Evolutionary conservation across 2,329 filamentous ascomycete genomes (phyloP), one percentile per base, ranked within the genome.

Genomic region (Aspergillus tubingensis): DNA sequence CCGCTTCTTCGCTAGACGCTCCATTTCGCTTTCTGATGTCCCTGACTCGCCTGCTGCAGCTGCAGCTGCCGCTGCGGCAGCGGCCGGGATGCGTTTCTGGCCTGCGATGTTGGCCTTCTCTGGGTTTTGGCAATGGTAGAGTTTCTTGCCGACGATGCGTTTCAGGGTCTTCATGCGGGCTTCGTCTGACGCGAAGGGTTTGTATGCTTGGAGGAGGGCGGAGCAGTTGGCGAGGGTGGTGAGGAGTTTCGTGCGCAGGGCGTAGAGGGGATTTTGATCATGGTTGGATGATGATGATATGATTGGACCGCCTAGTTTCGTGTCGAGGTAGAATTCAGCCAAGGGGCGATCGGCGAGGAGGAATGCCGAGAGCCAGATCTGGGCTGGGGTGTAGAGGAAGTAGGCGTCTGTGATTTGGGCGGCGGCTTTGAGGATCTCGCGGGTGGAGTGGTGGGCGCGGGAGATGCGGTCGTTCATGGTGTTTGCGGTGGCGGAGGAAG

Each of bases 391-490:
- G 78, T 91, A 98, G 76, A 96, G 89, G 78, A 98, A 97, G 79
- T 98, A 98, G n/a, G 87, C 92, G 70, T 99, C 95, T 25, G 94
- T 96, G 62, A 97, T 84, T 54, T 96, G 81, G 0, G 92, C 91
- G 59, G 91, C 90, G 57, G 88, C 89, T 72, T 91, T 91, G 57
- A 96, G 85, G 50, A 91, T 83, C 19, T 88, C 86, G 44, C 90
- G 85, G 0, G 93, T 90, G 55, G 83, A 84, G n/a, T 82, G 81
- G 72, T 96, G 92, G 0, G 91, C 91, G 10, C 82, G 81, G 27
- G 79, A 79, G 54, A 87, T 80, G 19, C 86, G 80, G 59, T 81
- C 74, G 25, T 72, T 67, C 54, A 76, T 69, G 0, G 76, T 76
- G 3, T 67, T 64, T 5, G 70, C 65, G 2, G 68, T 64, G 1